Base-by-base conservation (phyloP, 2,329 filamentous ascomycete genomes). In the Seiridium unicorne region DNA sequence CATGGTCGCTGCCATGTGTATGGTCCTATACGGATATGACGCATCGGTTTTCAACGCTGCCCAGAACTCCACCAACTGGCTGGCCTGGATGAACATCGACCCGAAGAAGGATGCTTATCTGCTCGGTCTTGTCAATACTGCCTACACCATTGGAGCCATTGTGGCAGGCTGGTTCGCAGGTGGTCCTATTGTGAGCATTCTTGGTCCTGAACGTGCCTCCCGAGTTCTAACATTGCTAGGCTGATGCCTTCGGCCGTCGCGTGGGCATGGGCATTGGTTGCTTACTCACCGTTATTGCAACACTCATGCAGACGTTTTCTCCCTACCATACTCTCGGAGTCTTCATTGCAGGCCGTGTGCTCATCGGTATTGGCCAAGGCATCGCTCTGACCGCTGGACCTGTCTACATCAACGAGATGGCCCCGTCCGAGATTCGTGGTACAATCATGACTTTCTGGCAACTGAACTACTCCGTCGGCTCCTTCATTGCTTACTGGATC, bases 21-120 rank as follows among this genome's bases (percentile, higher is more conserved):
- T 91, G 89, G 87, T 90, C 31, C 79, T 91, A 49, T 91, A 90
- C 70, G 89, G 89, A 60, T 91, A 91, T 70, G 89, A 91, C 80
- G 87, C 88, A 1, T 89, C 87, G 44, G 88, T 90, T 51, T 91
- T 87, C 79, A 91, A 91, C 72, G 87, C 88, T 4, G 83, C 90
- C 5, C 88, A 90, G 72, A 86, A 84, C 38, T 89, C 86, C 1
- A 72, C 84, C 11, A 83, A 90, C 70, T 91, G 89, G 88, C 75
- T 86, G 10, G 76, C 76, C 18, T 91, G 82, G 76, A 89, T 90
- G 73, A 77, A 87, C 65, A 69, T 81, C 54, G 70, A 80, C 60
- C 58, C 69, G 72, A 73, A 78, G 61, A 66, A 61, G n/a, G 77
- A 81, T 62, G 73, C 74, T 35, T 77, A 81, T 62, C 69, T 79